Conservation (phyloP, 352 stramenopile species). For the Pythium angustatum region DNA sequence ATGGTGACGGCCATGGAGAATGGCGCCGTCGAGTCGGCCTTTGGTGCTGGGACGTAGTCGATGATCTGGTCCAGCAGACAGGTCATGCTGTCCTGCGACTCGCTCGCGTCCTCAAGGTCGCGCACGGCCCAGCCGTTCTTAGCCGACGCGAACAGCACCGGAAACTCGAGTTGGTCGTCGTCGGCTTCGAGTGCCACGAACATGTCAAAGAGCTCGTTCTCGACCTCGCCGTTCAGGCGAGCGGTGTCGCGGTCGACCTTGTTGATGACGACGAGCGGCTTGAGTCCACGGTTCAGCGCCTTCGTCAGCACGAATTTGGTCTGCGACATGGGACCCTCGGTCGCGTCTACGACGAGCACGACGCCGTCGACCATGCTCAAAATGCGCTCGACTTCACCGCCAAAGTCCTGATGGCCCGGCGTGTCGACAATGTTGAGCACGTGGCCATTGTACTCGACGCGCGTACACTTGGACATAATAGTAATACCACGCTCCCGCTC, state of each 20-base stretch:
- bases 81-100: slow-evolving; percentile 88
- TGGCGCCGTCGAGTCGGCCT: slow-evolving; percentile 67
- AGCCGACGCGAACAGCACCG: slow-evolving; percentile 95
- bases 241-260: slow-evolving; percentile 96
- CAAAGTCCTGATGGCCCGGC: slow-evolving; percentile 98
- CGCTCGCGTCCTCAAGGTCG: slow-evolving; percentile 75
- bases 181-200: slow-evolving; percentile 94
- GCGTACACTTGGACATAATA: slow-evolving; percentile 98
- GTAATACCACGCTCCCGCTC: slow-evolving; percentile 99
- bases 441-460: slow-evolving; percentile 93
- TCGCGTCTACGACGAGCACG: slow-evolving; percentile 96
- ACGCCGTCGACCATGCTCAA: slow-evolving; percentile 97
- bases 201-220: slow-evolving; percentile 97
- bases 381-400: slow-evolving; percentile 97
- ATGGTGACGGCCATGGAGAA: slow-evolving; percentile 98
- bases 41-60: slow-evolving; percentile 90
- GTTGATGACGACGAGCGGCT: slow-evolving; percentile 98
- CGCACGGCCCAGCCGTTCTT: slow-evolving; percentile 95
- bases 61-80: slow-evolving; percentile 97
- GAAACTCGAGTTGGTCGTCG: slow-evolving; percentile 97
- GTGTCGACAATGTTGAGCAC: slow-evolving; percentile 98
- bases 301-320: slow-evolving; percentile 99
- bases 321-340: slow-evolving; percentile 96
- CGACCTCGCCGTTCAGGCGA: slow-evolving; percentile 91
- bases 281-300: slow-evolving; percentile 91